phyloP scores from a whole-genome alignment of 495 filamentous ascomycete species.

The Terfezia claveryi region DNA sequence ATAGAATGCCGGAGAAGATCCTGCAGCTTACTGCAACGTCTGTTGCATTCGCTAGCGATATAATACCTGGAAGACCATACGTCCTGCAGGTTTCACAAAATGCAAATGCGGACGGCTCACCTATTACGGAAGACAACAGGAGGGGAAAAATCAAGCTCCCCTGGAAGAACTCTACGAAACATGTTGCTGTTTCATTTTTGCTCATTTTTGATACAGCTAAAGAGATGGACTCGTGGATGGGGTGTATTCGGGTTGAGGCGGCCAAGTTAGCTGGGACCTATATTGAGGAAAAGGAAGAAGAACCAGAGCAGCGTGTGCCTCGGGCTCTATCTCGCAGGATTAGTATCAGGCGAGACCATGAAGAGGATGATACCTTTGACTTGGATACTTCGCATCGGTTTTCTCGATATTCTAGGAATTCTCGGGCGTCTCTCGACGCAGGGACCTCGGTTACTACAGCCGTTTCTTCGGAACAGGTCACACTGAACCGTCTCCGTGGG shows the following conservation, averaged over 20 bases:
- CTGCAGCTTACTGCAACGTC: slow-evolving; percentile 65
- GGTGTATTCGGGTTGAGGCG: slow-evolving; percentile 25
- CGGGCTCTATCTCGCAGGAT: slow-evolving; percentile 7
- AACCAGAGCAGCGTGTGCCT: slow-evolving; percentile 8
- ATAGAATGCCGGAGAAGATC: slow-evolving; percentile 71
- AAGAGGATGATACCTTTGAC: slow-evolving; percentile 9
- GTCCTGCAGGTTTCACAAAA: slow-evolving; percentile 76
- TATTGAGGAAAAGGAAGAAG: slow-evolving; percentile 5
- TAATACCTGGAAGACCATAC: slow-evolving; percentile 79
- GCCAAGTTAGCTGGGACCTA: slow-evolving; percentile 21
- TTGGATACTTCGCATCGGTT: slow-evolving; percentile 14
- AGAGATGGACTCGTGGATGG: slow-evolving; percentile 71
- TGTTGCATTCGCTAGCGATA: slow-evolving; percentile 81
- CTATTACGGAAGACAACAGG: slow-evolving; percentile 28
- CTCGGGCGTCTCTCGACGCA: slow-evolving; percentile 12
- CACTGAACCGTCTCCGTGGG: slow-evolving; percentile 12
- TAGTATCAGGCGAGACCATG: slow-evolving; percentile 8
- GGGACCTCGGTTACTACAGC: slow-evolving; percentile 15
- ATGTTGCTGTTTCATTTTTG: slow-evolving; percentile 44
- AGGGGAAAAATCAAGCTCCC: slow-evolving; percentile 41
- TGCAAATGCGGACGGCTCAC: slow-evolving; percentile 38
- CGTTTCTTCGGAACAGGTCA: slow-evolving; percentile 12
- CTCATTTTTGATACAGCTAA: slow-evolving; percentile 62
- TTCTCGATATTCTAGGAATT: slow-evolving; percentile 13
- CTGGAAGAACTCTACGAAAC: slow-evolving; percentile 39